Conservation (phyloP, 2,329 filamentous ascomycete species). For the Calonectria hawksworthii region DNA sequence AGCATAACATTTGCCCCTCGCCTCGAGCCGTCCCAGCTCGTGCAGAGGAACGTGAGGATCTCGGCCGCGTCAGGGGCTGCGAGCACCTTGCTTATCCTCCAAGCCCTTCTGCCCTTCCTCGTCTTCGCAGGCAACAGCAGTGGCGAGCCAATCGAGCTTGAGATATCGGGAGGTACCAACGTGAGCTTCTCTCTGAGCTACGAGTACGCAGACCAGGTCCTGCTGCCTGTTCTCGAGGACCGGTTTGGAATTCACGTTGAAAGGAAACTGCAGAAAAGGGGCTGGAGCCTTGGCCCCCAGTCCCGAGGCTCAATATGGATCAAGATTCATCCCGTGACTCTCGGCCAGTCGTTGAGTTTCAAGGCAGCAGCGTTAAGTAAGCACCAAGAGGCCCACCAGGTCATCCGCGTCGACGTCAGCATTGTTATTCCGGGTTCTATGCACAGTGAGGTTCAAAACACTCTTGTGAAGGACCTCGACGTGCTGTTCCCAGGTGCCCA, state of each 20-base stretch:
- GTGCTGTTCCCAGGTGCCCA: constrained; percentile 59
- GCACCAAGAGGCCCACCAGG: constrained; percentile 47
- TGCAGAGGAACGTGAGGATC: constrained; percentile 62
- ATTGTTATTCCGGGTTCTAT: constrained; percentile 64
- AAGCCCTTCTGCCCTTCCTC: constrained; percentile 72
- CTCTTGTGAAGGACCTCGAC: constrained; percentile 57
- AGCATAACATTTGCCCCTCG: constrained; percentile 63
- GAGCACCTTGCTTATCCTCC: constrained; percentile 70
- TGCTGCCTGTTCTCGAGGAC: constrained; percentile 67
- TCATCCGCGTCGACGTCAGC: constrained; percentile 64
- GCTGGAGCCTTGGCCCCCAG: constrained; percentile 64
- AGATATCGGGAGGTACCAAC: constrained; percentile 72
- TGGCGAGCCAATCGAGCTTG: constrained; percentile 61
- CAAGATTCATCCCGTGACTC: constrained; percentile 50
- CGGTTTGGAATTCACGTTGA: constrained; percentile 64
- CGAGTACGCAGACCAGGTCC: constrained; percentile 74
- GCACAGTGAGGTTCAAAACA: constrained; percentile 56
- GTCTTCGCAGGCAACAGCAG: constrained; percentile 64
- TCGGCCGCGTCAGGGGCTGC: constrained; percentile 64
- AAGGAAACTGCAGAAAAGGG: constrained; percentile 59
- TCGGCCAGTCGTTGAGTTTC: constrained; percentile 55
- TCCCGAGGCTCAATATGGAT: constrained; percentile 61
- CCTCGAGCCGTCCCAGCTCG: constrained; percentile 54
- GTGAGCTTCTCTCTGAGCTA: constrained; percentile 69
- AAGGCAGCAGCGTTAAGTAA: constrained; percentile 39